Evolutionary conservation across 2,329 filamentous ascomycete species (phyloP).

Genomic region (Acrocalymma vagum): DNA sequence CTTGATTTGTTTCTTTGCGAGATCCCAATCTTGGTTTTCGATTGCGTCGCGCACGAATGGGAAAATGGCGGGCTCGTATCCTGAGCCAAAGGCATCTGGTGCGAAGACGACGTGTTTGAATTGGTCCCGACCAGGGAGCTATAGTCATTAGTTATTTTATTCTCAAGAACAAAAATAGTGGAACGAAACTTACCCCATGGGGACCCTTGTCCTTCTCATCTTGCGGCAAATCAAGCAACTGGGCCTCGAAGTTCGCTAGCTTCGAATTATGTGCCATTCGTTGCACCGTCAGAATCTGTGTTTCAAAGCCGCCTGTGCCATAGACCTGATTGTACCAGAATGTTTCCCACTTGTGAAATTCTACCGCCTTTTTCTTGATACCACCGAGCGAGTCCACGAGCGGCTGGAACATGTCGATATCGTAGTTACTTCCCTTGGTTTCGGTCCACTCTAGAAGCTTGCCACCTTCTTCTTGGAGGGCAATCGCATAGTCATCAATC

Average conservation of each 20-base stretch:
- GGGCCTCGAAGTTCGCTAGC: constrained; percentile 82
- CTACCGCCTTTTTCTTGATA: constrained; percentile 66
- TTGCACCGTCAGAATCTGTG: constrained; percentile 69
- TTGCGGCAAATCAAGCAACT: constrained; percentile 78
- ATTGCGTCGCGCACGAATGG: constrained; percentile 87
- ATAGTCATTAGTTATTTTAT: constrained; percentile 14
- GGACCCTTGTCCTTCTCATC: constrained; percentile 51
- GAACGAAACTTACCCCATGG: constrained; percentile 68
- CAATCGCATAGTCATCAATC: constrained; percentile 74
- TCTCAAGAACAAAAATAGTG: constrained; percentile 7
- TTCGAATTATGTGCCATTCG: constrained; percentile 81
- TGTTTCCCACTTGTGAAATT: constrained; percentile 79
- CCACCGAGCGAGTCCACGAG: constrained; percentile 70
- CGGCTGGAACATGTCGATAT: constrained; percentile 63
- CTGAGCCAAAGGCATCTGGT: constrained; percentile 76
- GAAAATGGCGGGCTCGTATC: constrained; percentile 71
- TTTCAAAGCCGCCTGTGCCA: constrained; percentile 78
- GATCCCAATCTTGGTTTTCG: constrained; percentile 73
- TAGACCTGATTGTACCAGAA: constrained; percentile 79
- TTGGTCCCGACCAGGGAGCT: constrained; percentile 83
- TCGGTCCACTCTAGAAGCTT: constrained; percentile 72
- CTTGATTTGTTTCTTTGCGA: constrained; percentile 73
- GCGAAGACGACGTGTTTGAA: constrained; percentile 94
- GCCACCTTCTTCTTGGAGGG: constrained; percentile 70
- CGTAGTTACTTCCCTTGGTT: constrained; percentile 53